Evolutionary conservation across 805 yeast genomes (phyloP).

Genomic region (Saccharomyces kudriavzevii): DNA sequence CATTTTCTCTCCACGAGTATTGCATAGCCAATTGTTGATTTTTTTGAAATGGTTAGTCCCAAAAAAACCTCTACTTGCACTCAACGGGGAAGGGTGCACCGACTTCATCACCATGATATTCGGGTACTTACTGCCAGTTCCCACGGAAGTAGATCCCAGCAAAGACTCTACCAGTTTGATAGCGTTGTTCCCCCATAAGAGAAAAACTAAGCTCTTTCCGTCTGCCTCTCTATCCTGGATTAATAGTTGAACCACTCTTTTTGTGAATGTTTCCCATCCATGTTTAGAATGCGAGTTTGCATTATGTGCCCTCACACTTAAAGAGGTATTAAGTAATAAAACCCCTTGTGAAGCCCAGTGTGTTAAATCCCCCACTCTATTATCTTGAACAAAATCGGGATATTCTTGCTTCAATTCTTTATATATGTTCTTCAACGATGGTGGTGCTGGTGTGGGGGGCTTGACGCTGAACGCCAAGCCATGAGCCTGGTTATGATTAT

Average conservation of each 20-base stretch:
- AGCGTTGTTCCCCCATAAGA: constrained; percentile 82
- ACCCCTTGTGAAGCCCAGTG: constrained; percentile 88
- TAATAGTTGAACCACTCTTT: constrained; percentile 49
- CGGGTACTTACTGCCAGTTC: constrained; percentile 14
- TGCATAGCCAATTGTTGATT: constrained; percentile 68
- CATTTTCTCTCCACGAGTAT: constrained; percentile 31
- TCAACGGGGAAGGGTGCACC: constrained; percentile 93
- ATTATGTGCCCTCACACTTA: constrained; percentile 87
- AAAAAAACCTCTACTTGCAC: constrained; percentile 80
- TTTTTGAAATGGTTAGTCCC: constrained; percentile 63
- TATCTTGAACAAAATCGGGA: constrained; percentile 54
- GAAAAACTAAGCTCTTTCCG: constrained; percentile 53
- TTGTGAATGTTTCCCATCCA: constrained; percentile 93
- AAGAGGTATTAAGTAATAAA: constrained; percentile 72
- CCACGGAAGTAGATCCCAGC: constrained; percentile 6
- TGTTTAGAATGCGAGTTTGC: constrained; percentile 85
- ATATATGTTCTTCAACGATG: constrained; percentile 79
- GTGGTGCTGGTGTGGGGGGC: constrained; percentile 81
- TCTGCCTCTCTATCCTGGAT: constrained; percentile 39
- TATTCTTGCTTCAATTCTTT: constrained; percentile 68
- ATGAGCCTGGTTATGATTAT: constrained; percentile 87
- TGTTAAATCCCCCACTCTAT: constrained; percentile 50
- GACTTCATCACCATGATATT: constrained; percentile 50
- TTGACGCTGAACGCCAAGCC: constrained; percentile 90
- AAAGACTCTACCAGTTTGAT: constrained; percentile 47